These are phyloP conservation scores for Picea glauca DNA, from an alignment of 75 land plant genomes.

Conservation along the genomic window DNA sequence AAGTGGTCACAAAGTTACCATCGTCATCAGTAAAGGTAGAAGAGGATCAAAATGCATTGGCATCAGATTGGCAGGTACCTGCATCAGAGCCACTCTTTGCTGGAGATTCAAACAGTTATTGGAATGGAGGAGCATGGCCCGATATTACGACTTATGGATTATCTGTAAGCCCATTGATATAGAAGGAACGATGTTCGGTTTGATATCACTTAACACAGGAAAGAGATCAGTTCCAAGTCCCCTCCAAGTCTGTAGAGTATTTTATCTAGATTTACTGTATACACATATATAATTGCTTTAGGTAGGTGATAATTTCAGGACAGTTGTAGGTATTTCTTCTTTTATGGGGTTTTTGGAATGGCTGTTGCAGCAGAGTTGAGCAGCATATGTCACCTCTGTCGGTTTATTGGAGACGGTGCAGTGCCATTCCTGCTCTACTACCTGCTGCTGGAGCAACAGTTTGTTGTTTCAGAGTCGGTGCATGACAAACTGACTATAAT, in stretches of 20 bases:
- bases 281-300: not conserved
- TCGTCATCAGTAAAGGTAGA: conserved; percentile 9
- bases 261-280: conserved; percentile 9
- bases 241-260: not conserved
- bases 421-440: conserved; percentile 13
- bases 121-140: conserved; percentile 8
- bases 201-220: not conserved
- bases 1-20: conserved; percentile 3
- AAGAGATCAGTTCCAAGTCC: not conserved
- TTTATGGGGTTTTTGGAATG: not conserved
- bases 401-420: conserved; percentile 6
- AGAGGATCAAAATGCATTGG: conserved; percentile 5
- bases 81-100: conserved; percentile 2
- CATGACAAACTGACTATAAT: conserved; percentile 7
- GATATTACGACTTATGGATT: conserved; percentile 4
- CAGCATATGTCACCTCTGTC: conserved; percentile 11
- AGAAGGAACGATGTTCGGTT: conserved; percentile 3
- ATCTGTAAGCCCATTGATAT: conserved; percentile 6
- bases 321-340: not conserved
- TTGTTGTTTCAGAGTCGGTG: conserved; percentile 7
- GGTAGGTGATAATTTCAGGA: not conserved
- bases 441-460: conserved; percentile 11
- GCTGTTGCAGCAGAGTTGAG: conserved; percentile 16
- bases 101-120: conserved; percentile 3
- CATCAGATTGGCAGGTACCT: conserved; percentile 13